These are phyloP conservation scores for Goffeauzyma gilvescens DNA, from an alignment of 768 basidiomycete species.

Conservation along the genomic window DNA sequence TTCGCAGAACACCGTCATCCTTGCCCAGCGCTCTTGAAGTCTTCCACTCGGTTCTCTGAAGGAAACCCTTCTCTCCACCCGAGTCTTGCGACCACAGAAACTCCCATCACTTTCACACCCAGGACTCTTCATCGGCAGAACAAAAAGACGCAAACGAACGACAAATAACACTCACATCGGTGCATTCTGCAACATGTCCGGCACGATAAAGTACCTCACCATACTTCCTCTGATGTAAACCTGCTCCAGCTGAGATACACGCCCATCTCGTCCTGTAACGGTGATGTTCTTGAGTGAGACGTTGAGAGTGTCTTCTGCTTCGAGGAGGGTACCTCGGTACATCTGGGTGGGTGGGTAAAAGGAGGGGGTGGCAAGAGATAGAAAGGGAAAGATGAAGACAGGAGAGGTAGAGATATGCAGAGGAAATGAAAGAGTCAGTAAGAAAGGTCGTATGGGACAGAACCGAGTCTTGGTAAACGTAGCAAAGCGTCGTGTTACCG, in stretches of 20 bases:
- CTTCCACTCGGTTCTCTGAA: too few species aligned
- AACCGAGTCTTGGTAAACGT: too few species aligned
- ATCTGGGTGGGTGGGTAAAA: too few species aligned
- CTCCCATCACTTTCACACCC: too few species aligned
- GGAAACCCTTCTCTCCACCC: too few species aligned
- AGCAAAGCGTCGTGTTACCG: too few species aligned
- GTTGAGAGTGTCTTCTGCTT: constrained; percentile 97
- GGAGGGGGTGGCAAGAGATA: too few species aligned
- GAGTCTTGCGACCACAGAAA: too few species aligned
- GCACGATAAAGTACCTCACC: constrained; percentile 94
- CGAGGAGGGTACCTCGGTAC: constrained; percentile 89
- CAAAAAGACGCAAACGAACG: neutral
- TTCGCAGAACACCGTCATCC: too few species aligned
- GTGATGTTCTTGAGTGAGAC: constrained; percentile 92
- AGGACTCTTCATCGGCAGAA: neutral
- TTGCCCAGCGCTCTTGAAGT: too few species aligned
- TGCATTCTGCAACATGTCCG: constrained; percentile 97
- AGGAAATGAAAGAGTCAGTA: neutral
- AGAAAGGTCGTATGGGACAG: neutral
- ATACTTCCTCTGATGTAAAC: constrained; percentile 98
- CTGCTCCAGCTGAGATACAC: constrained; percentile 94
- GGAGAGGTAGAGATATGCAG: too few species aligned
- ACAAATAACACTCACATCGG: constrained; percentile 55
- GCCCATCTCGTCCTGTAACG: constrained; percentile 91
- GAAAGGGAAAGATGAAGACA: too few species aligned